Base-by-base conservation (phyloP, 345 rosid genomes). In the Ailanthus altissimus region DNA sequence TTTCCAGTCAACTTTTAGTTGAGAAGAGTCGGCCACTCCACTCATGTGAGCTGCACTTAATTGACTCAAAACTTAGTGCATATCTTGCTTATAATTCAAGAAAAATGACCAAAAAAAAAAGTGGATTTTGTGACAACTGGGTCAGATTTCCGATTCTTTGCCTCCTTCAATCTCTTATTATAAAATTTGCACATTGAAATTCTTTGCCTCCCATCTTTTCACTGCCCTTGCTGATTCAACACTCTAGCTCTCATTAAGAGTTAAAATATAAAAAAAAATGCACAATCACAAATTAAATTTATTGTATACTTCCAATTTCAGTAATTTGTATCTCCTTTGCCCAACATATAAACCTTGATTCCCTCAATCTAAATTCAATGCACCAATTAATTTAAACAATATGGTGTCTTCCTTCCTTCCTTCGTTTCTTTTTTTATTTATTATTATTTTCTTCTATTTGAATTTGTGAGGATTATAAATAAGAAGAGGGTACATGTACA, bases 91-190 rank as follows among this genome's bases (percentile, higher is more conserved):
- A 57, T 3, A 43, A 58, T 75, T 65, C 38, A 69, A 73, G 84
- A n/a, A 80, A 80, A 80, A 78, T 64, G 85, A 75, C 79, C n/a
- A n/a, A 82, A 69, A 65, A 75, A 72, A 45, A 5, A 72, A 42
- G 77, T 77, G 72, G 63, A 40, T n/a, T 47, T 75, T 72, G 15
- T 66, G 65, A 60, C 85, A 77, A 50, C 79, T 74, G 57, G 68
- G n/a, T n/a, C n/a, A n/a, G n/a, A n/a, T n/a, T 51, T 26, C 6
- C 4, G 82, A 78, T 82, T 80, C 85, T 69, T 68, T 78, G 36
- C 82, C 59, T 75, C 70, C 57, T 51, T 6, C 46, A 18, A 47
- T 72, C 64, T 23, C 16, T 54, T 5, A 42, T 5, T 72, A 23
- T 61, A 26, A 25, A 18, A 46, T 18, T 32, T 12, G 14, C n/a